These are phyloP conservation scores for Diaporthe sp. DNA, from an alignment of 2,329 filamentous ascomycete genomes.

Conservation along the genomic window DNA sequence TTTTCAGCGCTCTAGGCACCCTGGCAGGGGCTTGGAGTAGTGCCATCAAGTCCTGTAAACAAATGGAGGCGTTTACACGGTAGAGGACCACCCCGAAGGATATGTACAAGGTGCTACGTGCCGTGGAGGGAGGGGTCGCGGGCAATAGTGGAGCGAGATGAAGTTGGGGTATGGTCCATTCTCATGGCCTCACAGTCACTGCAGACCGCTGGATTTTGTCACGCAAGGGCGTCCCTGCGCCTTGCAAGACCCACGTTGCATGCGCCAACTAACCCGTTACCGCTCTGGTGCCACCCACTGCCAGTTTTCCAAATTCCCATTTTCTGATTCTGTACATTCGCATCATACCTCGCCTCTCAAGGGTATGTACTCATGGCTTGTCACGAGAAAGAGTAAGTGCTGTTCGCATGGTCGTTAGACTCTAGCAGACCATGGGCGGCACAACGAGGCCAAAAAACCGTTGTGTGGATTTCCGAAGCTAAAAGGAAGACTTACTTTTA, in stretches of 20 bases:
- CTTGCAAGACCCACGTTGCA: background rate
- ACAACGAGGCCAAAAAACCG: no score
- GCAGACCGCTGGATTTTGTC: background rate
- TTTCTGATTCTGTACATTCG: background rate
- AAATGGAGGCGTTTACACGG: no score
- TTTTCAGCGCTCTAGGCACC: background rate
- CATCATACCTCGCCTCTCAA: background rate
- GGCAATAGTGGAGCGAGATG: background rate
- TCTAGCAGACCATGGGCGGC: background rate
- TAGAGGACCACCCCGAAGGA: no score
- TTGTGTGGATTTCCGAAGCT: background rate
- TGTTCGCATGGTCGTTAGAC: no score
- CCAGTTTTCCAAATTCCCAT: background rate
- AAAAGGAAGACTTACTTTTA: background rate
- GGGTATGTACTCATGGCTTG: background rate
- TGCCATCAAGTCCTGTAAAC: no score
- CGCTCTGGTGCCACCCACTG: background rate
- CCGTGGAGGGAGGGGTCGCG: background rate
- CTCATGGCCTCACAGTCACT: no score
- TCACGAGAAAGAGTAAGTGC: background rate
- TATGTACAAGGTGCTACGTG: no score
- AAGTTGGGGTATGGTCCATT: background rate
- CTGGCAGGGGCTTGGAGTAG: background rate
- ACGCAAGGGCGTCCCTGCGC: slow-evolving; percentile 1
- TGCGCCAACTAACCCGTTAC: background rate